Percentiles rank a stretch among this genome's conserved stretches.
phyloP scores from a whole-genome alignment of 768 basidiomycete genomes.

The Lentinula sp. region DNA sequence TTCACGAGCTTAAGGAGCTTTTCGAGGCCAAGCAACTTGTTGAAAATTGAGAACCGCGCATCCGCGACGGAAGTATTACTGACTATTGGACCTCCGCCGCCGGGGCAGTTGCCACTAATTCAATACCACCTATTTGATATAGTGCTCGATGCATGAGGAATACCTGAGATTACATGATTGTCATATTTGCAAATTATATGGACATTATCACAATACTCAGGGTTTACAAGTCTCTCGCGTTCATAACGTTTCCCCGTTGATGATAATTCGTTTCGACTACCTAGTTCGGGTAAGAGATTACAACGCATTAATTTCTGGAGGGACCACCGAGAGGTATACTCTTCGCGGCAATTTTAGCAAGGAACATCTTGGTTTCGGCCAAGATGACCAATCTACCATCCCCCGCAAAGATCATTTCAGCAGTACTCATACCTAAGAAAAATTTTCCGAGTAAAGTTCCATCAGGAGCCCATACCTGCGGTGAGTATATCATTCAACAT shows the following conservation, averaged over 20 bases:
- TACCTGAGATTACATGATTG: no score
- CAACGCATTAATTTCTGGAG: background rate
- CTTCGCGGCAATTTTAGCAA: conserved; percentile 39
- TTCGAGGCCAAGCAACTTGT: background rate
- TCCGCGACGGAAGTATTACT: background rate
- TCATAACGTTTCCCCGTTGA: no score
- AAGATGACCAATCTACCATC: conserved; percentile 36
- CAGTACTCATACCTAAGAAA: conserved; percentile 39
- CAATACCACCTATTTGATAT: background rate
- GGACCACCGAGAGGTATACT: conserved; percentile 7
- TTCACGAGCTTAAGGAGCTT: background rate
- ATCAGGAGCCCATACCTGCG: conserved; percentile 45
- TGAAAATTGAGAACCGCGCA: background rate
- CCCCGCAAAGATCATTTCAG: conserved; percentile 42
- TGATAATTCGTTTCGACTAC: no score
- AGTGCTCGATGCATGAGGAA: no score
- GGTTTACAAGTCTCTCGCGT: no score
- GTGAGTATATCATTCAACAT: background rate
- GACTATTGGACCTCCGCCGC: background rate
- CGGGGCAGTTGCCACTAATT: background rate
- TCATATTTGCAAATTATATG: no score
- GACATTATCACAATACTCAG: no score
- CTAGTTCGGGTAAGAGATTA: no score
- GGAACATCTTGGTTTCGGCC: conserved; percentile 41
- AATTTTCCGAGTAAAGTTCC: conserved; percentile 63